Conservation (phyloP, 352 stramenopile species). For the Aphanomyces stellatus region DNA sequence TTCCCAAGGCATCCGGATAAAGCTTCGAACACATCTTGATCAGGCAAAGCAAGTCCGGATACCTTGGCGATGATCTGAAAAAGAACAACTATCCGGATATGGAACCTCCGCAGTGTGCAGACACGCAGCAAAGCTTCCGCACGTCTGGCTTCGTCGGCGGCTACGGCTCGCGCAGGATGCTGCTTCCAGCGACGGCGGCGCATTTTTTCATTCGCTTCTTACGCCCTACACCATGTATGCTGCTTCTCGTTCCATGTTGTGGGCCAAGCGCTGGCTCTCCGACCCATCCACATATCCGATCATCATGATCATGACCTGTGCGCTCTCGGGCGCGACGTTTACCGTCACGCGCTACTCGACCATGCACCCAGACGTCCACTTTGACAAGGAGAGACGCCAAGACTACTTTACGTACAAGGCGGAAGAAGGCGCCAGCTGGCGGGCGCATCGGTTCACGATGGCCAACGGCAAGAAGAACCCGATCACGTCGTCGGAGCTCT, state of each 20-base stretch:
- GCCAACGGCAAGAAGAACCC: conserved; percentile 17
- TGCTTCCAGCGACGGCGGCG: too few relatives aligned
- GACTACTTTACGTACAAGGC: conserved; percentile 7
- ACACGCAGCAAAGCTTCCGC: too few relatives aligned
- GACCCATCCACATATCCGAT: conserved; percentile 14
- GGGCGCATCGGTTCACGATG: conserved; percentile 14
- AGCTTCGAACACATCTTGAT: too few relatives aligned
- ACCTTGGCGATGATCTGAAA: too few relatives aligned
- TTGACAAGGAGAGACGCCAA: conserved; percentile 12
- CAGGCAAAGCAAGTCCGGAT: too few relatives aligned
- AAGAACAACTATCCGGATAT: too few relatives aligned
- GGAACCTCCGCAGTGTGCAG: too few relatives aligned
- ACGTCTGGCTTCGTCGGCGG: too few relatives aligned
- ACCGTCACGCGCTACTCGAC: not conserved
- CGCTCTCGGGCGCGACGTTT: not conserved
- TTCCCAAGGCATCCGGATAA: too few relatives aligned
- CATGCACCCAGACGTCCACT: conserved; percentile 11
- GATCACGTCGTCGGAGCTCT: conserved; percentile 13
- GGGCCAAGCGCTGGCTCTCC: not conserved
- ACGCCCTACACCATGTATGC: not conserved
- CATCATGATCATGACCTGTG: conserved; percentile 10
- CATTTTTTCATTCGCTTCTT: not conserved
- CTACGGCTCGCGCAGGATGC: too few relatives aligned
- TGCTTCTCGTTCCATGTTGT: not conserved
- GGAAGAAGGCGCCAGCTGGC: not conserved